Percentiles rank a stretch among this genome's conserved stretches.
Evolutionary conservation across 352 stramenopile genomes (phyloP).

Genomic region (Globisporangium acanthophoron): DNA sequence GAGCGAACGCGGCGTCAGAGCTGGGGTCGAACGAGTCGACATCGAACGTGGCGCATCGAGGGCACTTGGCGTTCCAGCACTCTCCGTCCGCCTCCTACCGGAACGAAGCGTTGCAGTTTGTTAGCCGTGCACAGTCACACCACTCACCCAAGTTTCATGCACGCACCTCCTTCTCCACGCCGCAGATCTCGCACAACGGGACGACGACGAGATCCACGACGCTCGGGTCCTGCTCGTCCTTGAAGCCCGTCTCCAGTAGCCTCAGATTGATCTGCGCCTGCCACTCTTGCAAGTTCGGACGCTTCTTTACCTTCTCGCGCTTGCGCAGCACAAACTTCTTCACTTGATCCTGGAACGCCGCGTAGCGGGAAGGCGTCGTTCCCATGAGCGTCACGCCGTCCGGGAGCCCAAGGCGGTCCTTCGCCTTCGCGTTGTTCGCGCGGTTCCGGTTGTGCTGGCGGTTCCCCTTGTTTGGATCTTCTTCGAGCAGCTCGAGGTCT

Average conservation of each 20-base stretch:
- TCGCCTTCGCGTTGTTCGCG: constrained; percentile 70
- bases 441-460: constrained; percentile 52
- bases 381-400: constrained; percentile 80
- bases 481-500: constrained; percentile 72
- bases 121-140: neutral
- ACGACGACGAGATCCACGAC: constrained; percentile 68
- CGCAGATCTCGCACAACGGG: constrained; percentile 74
- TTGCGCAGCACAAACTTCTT: constrained; percentile 80
- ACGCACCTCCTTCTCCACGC: constrained; percentile 76
- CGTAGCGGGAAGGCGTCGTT: constrained; percentile 72
- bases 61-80: constrained; percentile 78
- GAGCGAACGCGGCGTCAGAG: constrained; percentile 36
- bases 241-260: constrained; percentile 45
- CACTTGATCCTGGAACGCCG: constrained; percentile 80
- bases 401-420: constrained; percentile 62
- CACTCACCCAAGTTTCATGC: neutral
- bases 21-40: constrained; percentile 42
- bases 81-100: constrained; percentile 45
- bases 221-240: constrained; percentile 46
- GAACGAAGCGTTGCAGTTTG: no score
- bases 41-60: constrained; percentile 63
- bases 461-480: constrained; percentile 44
- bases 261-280: constrained; percentile 63
- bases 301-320: constrained; percentile 79
- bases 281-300: constrained; percentile 79